Base-by-base conservation (phyloP, 768 basidiomycete species). In the Rhodotorula kratochvilovae region DNA sequence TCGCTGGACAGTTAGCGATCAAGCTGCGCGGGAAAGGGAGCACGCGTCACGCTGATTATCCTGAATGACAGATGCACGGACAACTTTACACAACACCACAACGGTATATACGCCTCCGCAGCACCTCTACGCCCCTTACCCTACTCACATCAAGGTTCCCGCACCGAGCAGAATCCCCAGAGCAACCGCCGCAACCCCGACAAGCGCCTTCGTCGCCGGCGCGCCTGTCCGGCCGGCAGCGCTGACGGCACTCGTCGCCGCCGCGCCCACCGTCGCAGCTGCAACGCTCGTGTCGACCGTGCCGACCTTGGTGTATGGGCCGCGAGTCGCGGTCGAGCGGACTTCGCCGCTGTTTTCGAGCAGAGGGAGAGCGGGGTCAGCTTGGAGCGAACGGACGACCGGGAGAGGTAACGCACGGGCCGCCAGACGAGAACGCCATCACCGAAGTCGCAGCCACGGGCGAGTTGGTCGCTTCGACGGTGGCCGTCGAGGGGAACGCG, bases 291-390 rank as follows among this genome's bases (percentile, higher is more conserved):
- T 66, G 16, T 55, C 58, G 16, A 70, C 63, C 0, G 69, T 66
- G 17, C 69, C 69, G 15, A 61, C 55, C 59, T 65, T 64, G 7
- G 64, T 70, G 36, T 70, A 70, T 0, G 69, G 63, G 3, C 64
- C 59, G 43, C 69, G 63, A 2, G 69, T 66, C 25, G 54, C 61
- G 3, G 69, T 56, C 27, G 63, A 61, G 10, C 61, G 29, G n/a
- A 70, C 64, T 36, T 66, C 69, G 33, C 69, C 69, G 10, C 69
- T 70, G 21, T n/a, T n/a, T n/a, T n/a, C n/a, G n/a, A n/a, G 8
- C 1, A n/a, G 21, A 16, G 33, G 10, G 13, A 36, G 29, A 45
- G 5, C 5, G 19, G 42, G 7, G 16, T 11, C 33, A n/a, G 42
- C 23, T 10, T 46, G 45, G 35, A 29, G 55, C 51, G 33, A 19